phyloP scores from a whole-genome alignment of 352 stramenopile species.

The Pythium monospermum region DNA sequence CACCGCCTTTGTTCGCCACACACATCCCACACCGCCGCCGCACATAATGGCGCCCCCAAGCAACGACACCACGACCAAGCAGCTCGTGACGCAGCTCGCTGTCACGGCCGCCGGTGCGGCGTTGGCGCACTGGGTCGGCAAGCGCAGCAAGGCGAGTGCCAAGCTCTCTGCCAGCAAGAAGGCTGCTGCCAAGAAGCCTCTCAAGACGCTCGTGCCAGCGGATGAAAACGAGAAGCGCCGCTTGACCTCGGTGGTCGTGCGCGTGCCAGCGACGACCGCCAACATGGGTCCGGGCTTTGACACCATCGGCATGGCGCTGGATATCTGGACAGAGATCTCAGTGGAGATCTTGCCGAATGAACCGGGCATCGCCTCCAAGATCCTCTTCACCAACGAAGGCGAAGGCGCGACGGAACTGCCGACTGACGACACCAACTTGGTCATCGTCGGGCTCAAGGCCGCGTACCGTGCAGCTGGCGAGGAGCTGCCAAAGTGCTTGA shows the following conservation, averaged over 20 bases:
- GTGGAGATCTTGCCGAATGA: conserved; percentile 76
- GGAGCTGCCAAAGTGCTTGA: conserved; percentile 87
- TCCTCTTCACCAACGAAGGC: conserved; percentile 96
- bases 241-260: conserved; percentile 92
- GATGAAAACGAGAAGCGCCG: conserved; percentile 36
- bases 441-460: conserved; percentile 92
- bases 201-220: background rate
- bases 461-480: conserved; percentile 95
- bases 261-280: conserved; percentile 96
- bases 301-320: conserved; percentile 97
- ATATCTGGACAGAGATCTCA: conserved; percentile 99
- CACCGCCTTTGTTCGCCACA: too few relatives aligned
- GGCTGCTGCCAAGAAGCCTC: background rate
- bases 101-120: conserved; percentile 45
- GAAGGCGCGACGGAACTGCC: conserved; percentile 93
- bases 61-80: conserved; percentile 20
- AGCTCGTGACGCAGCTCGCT: conserved; percentile 49
- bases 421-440: conserved; percentile 88
- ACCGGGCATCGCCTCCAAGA: conserved; percentile 38
- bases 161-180: too few relatives aligned
- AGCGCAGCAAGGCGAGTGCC: conserved; percentile 29
- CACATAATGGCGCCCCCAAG: conserved; percentile 1
- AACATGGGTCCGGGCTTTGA: conserved; percentile 99
- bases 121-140: conserved; percentile 58
- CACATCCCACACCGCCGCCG: too few relatives aligned